Evolutionary conservation across 352 stramenopile genomes (phyloP), one percentile per base, ranked within the genome.

Genomic region (Globisporangium iwayamae): DNA sequence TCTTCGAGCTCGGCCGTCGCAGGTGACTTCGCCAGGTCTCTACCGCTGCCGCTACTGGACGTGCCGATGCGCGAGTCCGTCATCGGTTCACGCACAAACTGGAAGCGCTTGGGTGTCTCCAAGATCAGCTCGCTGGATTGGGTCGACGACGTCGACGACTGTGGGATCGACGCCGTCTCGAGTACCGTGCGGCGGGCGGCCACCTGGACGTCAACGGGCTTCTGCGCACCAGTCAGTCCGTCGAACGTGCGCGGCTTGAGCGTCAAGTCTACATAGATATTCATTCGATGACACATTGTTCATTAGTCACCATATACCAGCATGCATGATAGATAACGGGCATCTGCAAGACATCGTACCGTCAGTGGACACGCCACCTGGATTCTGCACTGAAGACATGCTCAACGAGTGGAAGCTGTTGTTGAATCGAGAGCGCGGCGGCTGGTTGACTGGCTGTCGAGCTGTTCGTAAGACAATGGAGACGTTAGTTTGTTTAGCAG

Each of bases 71-170:
- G 84, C 7, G 81, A 89, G 66, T 89, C 76, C 16, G 76, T 82
- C 66, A 79, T 73, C 8, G 80, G 70, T 53, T 93, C 84, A 2
- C 79, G 80, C 54, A 93, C 84, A 56, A 93, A 93, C 65, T 88
- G 73, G 74, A 89, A 93, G 41, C 79, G 75, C 62, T 89, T 87
- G 9, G 82, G 84, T n/a, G 81, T 92, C 54, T 81, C 73, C 32
- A 89, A 64, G 13, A 72, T 39, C n/a, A 69, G 46, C 55, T 67
- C 58, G 10, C 52, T 79, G 22, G 54, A 71, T 60, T 54, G 59
- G 4, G 69, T 57, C n/a, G 65, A 66, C 5, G 76, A 73, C n/a
- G 70, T 66, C n/a, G 72, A 56, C 6, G 72, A 67, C 20, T 56
- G 56, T 10, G 72, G 72, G 16, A 75, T 73, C n/a, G 66, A 72